Conservation (phyloP, 805 yeast species). For the Priceomyces melissophilus region DNA sequence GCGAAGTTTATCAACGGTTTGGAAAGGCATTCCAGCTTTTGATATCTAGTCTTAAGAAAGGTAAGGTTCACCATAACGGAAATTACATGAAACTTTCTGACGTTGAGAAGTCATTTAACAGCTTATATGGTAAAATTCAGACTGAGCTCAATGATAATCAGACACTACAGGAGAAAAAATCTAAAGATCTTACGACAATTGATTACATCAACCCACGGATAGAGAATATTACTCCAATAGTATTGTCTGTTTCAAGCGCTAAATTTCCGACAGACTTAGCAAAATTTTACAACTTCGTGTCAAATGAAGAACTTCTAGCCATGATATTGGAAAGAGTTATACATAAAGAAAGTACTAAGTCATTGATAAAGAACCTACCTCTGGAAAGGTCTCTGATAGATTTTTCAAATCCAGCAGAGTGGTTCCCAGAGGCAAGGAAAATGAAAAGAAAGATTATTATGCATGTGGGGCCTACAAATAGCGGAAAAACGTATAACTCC, state of each 20-base stretch:
- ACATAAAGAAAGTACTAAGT: conserved; percentile 19
- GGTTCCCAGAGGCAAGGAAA: conserved; percentile 85
- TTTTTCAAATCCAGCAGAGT: conserved; percentile 41
- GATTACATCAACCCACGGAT: conserved; percentile 29
- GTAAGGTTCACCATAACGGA: too few relatives aligned
- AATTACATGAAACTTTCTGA: too few relatives aligned
- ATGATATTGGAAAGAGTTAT: conserved; percentile 21
- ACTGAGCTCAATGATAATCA: too few relatives aligned
- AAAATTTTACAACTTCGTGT: conserved; percentile 11
- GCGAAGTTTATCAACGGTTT: too few relatives aligned
- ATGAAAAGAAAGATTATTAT: conserved; percentile 75
- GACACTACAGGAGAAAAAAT: background rate
- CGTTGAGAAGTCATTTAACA: too few relatives aligned
- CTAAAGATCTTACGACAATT: conserved; percentile 3
- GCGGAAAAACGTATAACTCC: conserved; percentile 91
- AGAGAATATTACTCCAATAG: conserved; percentile 15
- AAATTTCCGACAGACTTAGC: conserved; percentile 18
- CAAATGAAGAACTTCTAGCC: conserved; percentile 18
- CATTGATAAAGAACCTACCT: conserved; percentile 8
- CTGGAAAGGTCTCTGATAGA: conserved; percentile 18
- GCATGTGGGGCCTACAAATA: conserved; percentile 97
- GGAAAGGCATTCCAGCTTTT: too few relatives aligned
- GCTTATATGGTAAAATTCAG: too few relatives aligned
- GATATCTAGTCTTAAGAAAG: too few relatives aligned
- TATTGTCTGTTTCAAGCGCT: conserved; percentile 15